Conservation (phyloP, 169 alveolate species). For the Besnoitia besnoiti region DNA sequence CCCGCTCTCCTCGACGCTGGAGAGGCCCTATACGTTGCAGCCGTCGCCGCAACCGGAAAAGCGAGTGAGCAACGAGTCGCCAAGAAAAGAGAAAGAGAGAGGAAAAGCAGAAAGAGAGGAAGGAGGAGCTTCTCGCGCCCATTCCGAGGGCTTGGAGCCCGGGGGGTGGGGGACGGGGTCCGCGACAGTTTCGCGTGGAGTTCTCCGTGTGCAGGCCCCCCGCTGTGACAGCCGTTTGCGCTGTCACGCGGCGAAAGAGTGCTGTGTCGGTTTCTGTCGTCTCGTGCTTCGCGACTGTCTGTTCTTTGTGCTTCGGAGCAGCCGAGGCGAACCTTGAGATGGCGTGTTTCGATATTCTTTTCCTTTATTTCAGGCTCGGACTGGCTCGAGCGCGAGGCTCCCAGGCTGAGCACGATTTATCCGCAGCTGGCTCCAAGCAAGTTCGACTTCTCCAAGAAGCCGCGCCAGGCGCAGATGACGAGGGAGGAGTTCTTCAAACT, state of each 20-base stretch:
- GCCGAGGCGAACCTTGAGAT: neutral
- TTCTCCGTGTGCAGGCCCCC: too few species aligned
- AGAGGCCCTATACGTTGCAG: constrained; percentile 38
- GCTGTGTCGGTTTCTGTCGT: too few species aligned
- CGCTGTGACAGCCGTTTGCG: too few species aligned
- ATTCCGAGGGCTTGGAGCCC: too few species aligned
- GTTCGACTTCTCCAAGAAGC: neutral
- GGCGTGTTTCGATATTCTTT: neutral
- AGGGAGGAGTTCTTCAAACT: neutral
- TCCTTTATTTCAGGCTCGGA: constrained; percentile 35
- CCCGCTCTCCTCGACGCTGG: constrained; percentile 46
- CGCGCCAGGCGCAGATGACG: constrained; percentile 6
- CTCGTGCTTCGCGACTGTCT: too few species aligned
- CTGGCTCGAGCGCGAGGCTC: constrained; percentile 54
- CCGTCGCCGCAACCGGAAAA: neutral
- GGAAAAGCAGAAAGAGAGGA: neutral
- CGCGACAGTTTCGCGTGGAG: too few species aligned
- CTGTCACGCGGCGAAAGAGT: too few species aligned
- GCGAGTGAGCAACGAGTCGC: neutral
- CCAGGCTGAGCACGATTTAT: constrained; percentile 11
- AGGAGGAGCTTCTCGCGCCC: too few species aligned
- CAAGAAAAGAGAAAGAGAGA: neutral
- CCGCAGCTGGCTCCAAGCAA: constrained; percentile 57
- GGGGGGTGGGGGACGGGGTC: too few species aligned
- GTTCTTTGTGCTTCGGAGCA: too few species aligned